A percentile compares a stretch with the other conserved stretches of the same genome.
phyloP scores from a whole-genome alignment of 345 rosid genomes.

The Brassica nigra region DNA sequence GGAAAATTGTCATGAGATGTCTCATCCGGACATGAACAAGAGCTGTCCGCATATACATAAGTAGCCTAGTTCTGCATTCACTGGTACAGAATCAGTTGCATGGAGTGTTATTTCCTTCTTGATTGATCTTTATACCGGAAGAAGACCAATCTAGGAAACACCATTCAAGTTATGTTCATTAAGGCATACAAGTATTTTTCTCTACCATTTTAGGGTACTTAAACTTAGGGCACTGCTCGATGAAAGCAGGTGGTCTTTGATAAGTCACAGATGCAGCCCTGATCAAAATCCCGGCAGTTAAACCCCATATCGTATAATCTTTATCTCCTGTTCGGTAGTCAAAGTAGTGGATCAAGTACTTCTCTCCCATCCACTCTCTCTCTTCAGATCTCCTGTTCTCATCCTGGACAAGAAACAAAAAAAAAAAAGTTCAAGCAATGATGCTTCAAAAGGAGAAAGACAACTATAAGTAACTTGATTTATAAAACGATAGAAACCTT shows the following conservation, averaged over 20 bases:
- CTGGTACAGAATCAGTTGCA: constrained; percentile 26
- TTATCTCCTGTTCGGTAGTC: constrained; percentile 55
- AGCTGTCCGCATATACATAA: constrained; percentile 17
- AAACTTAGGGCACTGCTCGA: constrained; percentile 65
- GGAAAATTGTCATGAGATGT: constrained; percentile 21
- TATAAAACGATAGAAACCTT: constrained; percentile 52
- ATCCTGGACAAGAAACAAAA: constrained; percentile 47
- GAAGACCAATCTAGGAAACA: constrained; percentile 27
- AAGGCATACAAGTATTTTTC: constrained; percentile 44
- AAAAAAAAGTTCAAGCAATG: background rate
- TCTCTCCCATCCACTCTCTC: constrained; percentile 70
- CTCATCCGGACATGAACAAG: constrained; percentile 17
- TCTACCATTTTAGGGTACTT: constrained; percentile 52
- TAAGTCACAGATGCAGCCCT: constrained; percentile 73
- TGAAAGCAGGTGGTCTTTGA: constrained; percentile 60
- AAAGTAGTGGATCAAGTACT: constrained; percentile 63
- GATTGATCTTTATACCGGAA: background rate
- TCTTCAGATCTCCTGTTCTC: constrained; percentile 70
- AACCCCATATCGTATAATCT: constrained; percentile 64
- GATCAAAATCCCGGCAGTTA: constrained; percentile 75
- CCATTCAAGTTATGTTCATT: constrained; percentile 15
- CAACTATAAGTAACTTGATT: constrained; percentile 10
- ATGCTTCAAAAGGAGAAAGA: constrained; percentile 1
- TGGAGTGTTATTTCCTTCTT: constrained; percentile 17
- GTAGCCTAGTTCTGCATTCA: constrained; percentile 33